phyloP scores from a whole-genome alignment of 2,329 filamentous ascomycete genomes.

The Xylariaceae sp. region DNA sequence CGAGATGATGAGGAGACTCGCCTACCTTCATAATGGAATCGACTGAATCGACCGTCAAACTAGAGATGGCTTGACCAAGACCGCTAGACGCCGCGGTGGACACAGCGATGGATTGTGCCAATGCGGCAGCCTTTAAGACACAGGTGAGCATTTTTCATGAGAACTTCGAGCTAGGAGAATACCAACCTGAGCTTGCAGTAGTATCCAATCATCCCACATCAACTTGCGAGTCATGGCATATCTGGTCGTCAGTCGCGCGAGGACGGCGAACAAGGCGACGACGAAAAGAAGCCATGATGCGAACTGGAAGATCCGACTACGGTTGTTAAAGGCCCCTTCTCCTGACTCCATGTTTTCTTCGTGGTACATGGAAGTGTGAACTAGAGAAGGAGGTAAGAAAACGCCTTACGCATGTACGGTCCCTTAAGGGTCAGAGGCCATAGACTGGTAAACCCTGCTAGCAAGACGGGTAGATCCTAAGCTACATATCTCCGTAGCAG shows the following conservation, averaged over 20 bases:
- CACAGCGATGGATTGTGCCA: slow-evolving; percentile 23
- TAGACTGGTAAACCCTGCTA: no score
- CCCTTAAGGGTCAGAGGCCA: no score
- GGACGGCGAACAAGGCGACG: slow-evolving; percentile 15
- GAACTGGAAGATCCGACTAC: slow-evolving; percentile 18
- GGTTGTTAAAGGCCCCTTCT: slow-evolving; percentile 5
- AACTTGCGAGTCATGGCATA: slow-evolving; percentile 19
- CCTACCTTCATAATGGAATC: background rate
- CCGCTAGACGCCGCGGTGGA: slow-evolving; percentile 21
- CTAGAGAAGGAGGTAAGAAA: no score
- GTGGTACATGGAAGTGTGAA: no score
- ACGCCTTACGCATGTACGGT: no score
- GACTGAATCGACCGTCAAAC: slow-evolving; percentile 11
- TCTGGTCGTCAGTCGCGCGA: slow-evolving; percentile 19
- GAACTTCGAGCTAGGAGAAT: background rate
- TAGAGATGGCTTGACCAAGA: slow-evolving; percentile 17
- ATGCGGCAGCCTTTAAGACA: slow-evolving; percentile 12
- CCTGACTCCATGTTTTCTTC: background rate
- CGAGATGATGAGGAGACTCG: slow-evolving; percentile 7
- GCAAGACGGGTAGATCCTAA: no score
- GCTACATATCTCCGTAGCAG: no score
- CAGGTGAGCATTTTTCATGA: background rate
- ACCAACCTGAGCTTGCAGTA: slow-evolving; percentile 22
- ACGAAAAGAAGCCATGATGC: slow-evolving; percentile 22
- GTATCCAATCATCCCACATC: slow-evolving; percentile 21